phyloP scores from a whole-genome alignment of 2,329 filamentous ascomycete genomes.

The Aspergillus fijiensis region DNA sequence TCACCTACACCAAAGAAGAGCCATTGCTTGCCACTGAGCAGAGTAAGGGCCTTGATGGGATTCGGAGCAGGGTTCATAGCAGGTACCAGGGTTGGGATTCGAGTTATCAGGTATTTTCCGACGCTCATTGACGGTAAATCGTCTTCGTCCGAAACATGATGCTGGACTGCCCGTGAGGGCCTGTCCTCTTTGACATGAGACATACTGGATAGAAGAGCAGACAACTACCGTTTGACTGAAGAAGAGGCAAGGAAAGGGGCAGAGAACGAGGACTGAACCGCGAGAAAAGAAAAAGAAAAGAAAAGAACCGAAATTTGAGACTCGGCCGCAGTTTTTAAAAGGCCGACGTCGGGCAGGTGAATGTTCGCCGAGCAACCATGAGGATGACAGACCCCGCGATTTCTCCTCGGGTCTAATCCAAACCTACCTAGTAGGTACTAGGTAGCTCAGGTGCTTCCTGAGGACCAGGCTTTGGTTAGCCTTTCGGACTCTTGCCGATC shows the following conservation, averaged over 20 bases:
- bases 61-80: slow-evolving; percentile 56
- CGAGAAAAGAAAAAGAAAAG: background rate
- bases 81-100: slow-evolving; percentile 56
- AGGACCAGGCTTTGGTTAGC: background rate
- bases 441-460: too few species aligned
- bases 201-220: background rate
- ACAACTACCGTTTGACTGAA: background rate
- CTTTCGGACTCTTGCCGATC: slow-evolving; percentile 4
- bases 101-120: slow-evolving; percentile 53
- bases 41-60: slow-evolving; percentile 51
- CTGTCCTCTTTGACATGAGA: background rate
- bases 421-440: background rate
- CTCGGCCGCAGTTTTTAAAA: background rate
- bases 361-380: background rate
- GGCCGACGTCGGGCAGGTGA: slow-evolving; percentile 2
- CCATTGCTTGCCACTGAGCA: slow-evolving; percentile 58
- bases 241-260: background rate
- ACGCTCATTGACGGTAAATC: slow-evolving; percentile 28
- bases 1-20: slow-evolving; percentile 52
- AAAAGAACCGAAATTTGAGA: background rate
- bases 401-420: background rate
- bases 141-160: background rate
- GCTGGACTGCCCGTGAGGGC: background rate
- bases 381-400: background rate
- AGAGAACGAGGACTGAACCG: background rate